Evolutionary conservation across 495 filamentous ascomycete species (phyloP), one percentile per base, ranked within the genome.

Genomic region (Evansstolkia leycettana): DNA sequence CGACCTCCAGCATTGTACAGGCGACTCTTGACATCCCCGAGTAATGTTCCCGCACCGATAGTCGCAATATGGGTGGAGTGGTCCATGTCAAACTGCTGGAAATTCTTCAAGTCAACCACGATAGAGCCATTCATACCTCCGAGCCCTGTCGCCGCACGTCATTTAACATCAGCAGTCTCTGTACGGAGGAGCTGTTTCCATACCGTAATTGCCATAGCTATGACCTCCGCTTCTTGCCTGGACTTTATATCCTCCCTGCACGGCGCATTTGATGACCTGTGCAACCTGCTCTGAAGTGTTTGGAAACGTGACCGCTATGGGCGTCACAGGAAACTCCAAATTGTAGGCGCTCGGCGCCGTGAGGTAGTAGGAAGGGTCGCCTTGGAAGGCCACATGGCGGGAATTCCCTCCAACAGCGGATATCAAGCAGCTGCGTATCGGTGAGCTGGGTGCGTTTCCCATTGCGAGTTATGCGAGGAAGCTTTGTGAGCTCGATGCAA

Each of bases 161-260:
- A 11, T 57, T 46, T 71, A 31, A 51, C 50, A 12, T 63, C 57
- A 12, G 18, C 2, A 14, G 5, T 29, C 13, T 14, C 18, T 12
- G 8, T 3, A 28, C 10, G 9, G 20, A 23, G 20, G 9, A n/a
- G n/a, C n/a, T n/a, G n/a, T n/a, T 13, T 5, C 37, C 36, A 27
- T 48, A 54, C 55, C 55, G 45, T 70, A 71, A 3, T 72, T 76
- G 1, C 64, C 75, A 56, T 80, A 85, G 11, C 76, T 82, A 48
- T 87, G 84, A 1, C 84, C 84, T n/a, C 83, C 83, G 27, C 72
- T 74, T 43, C 67, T 73, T 8, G 81, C 63, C 42, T 83, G 79
- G 14, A 86, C 78, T 45, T 78, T 77, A 41, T 74, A 53, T 24
- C 53, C 58, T 36, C 64, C 55, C 2, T 52, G 43, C 0, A 50